Evolutionary conservation across 495 filamentous ascomycete species (phyloP).

Genomic region (Tuber brumale): DNA sequence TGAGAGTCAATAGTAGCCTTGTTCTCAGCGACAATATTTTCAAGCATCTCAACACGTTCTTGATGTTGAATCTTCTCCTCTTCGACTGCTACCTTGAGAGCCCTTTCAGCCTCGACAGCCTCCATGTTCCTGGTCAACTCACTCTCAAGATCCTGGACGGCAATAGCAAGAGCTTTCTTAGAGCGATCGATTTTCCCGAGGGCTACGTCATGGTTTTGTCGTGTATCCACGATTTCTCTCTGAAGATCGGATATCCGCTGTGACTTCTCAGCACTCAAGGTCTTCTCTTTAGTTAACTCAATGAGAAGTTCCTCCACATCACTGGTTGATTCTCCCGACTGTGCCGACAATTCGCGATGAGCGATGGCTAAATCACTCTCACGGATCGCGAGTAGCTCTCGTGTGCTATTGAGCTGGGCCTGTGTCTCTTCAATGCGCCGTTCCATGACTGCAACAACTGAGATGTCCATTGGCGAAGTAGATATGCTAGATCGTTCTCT

Average conservation of each 20-base stretch:
- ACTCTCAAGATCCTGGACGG: conserved; percentile 63
- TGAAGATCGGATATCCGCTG: conserved; percentile 66
- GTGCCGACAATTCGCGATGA: conserved; percentile 40
- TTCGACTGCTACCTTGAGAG: conserved; percentile 45
- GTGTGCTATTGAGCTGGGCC: conserved; percentile 65
- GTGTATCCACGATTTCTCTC: conserved; percentile 64
- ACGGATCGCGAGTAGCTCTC: conserved; percentile 61
- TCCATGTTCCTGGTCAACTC: conserved; percentile 46
- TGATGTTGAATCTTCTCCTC: conserved; percentile 56
- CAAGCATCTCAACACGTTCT: conserved; percentile 59
- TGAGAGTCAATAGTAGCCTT: conserved; percentile 62
- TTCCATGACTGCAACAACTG: conserved; percentile 76
- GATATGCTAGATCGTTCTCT: conserved; percentile 80
- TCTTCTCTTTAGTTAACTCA: conserved; percentile 44
- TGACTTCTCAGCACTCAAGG: conserved; percentile 49
- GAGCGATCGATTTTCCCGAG: conserved; percentile 65
- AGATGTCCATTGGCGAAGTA: conserved; percentile 83
- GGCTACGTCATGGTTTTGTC: conserved; percentile 63
- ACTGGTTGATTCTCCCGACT: conserved; percentile 39
- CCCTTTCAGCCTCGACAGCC: conserved; percentile 39
- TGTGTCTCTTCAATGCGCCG: conserved; percentile 84
- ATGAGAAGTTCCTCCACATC: conserved; percentile 45
- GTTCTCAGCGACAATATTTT: conserved; percentile 70
- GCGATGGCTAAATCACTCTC: conserved; percentile 63
- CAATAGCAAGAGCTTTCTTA: conserved; percentile 64